Percentiles rank a stretch among this genome's conserved stretches.
Conservation (phyloP, 2,329 filamentous ascomycete species). For the Cryphonectria carpinicola region DNA sequence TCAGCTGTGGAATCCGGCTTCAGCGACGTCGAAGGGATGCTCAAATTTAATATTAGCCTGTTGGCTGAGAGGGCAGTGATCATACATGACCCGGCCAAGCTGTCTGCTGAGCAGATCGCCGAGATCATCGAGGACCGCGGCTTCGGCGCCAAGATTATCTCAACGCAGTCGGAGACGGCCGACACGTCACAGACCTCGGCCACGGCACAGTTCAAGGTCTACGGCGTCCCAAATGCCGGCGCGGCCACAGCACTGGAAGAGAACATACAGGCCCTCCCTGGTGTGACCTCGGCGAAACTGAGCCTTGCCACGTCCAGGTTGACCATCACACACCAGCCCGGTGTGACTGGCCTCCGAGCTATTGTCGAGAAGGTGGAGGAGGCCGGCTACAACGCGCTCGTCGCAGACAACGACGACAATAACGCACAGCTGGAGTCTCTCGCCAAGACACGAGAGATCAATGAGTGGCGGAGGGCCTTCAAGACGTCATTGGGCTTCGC, state of each 20-base stretch:
- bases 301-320: slow-evolving; percentile 75
- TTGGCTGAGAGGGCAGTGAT: slow-evolving; percentile 91
- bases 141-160: slow-evolving; percentile 84
- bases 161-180: slow-evolving; percentile 66
- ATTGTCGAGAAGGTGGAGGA: slow-evolving; percentile 83
- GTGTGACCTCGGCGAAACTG: slow-evolving; percentile 75
- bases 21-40: slow-evolving; percentile 72
- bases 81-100: slow-evolving; percentile 74
- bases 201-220: slow-evolving; percentile 80
- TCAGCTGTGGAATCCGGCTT: slow-evolving; percentile 88
- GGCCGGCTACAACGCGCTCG: slow-evolving; percentile 84
- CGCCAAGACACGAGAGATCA: slow-evolving; percentile 94
- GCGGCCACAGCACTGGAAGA: slow-evolving; percentile 75
- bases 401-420: slow-evolving; percentile 92
- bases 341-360: slow-evolving; percentile 74
- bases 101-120: slow-evolving; percentile 74
- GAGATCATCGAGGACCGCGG: slow-evolving; percentile 88
- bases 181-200: slow-evolving; percentile 57
- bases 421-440: slow-evolving; percentile 95
- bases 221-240: slow-evolving; percentile 73
- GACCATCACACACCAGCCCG: slow-evolving; percentile 72
- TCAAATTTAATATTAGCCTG: slow-evolving; percentile 93
- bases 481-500: slow-evolving; percentile 78
- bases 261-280: slow-evolving; percentile 65
- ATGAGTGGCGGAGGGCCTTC: slow-evolving; percentile 87